Evolutionary conservation across 345 rosid species (phyloP).

Genomic region (Conringia planisiliqua): DNA sequence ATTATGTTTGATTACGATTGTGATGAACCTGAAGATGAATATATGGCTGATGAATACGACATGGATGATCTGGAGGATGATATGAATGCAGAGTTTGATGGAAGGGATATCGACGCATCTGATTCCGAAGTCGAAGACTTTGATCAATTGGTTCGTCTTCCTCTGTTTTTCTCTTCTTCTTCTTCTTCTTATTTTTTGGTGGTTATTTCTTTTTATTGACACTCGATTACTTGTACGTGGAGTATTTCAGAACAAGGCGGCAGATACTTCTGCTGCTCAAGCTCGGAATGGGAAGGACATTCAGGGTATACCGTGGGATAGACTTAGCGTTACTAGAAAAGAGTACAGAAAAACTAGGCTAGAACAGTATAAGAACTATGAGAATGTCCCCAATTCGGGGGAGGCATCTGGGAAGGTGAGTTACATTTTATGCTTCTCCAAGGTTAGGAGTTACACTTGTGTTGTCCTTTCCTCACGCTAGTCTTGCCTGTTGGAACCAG

Average conservation of each 20-base stretch:
- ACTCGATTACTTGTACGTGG: neutral
- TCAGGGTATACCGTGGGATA: slow-evolving; percentile 98
- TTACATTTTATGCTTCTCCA: neutral
- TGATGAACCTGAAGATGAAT: slow-evolving; percentile 51
- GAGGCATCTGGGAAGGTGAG: slow-evolving; percentile 62
- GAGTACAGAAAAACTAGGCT: slow-evolving; percentile 83
- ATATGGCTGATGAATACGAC: slow-evolving; percentile 62
- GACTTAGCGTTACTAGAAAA: slow-evolving; percentile 77
- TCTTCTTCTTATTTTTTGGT: neutral
- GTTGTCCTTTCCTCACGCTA: slow-evolving; percentile 6
- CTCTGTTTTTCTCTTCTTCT: neutral
- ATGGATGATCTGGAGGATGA: slow-evolving; percentile 65
- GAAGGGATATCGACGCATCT: slow-evolving; percentile 47
- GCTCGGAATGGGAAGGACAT: slow-evolving; percentile 86
- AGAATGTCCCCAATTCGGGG: slow-evolving; percentile 70
- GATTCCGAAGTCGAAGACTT: slow-evolving; percentile 71
- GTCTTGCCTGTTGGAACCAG: slow-evolving; percentile 30
- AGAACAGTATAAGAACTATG: slow-evolving; percentile 95
- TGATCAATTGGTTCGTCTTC: slow-evolving; percentile 45
- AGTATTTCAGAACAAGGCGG: slow-evolving; percentile 34
- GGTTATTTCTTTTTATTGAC: neutral
- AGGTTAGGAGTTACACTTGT: neutral
- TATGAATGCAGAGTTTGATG: slow-evolving; percentile 51
- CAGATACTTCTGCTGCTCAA: slow-evolving; percentile 78
- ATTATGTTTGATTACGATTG: slow-evolving; percentile 56